These are phyloP conservation scores for Rhizopus microsporus DNA, from an alignment of 371 early-diverging fungal species.

Conservation along the genomic window DNA sequence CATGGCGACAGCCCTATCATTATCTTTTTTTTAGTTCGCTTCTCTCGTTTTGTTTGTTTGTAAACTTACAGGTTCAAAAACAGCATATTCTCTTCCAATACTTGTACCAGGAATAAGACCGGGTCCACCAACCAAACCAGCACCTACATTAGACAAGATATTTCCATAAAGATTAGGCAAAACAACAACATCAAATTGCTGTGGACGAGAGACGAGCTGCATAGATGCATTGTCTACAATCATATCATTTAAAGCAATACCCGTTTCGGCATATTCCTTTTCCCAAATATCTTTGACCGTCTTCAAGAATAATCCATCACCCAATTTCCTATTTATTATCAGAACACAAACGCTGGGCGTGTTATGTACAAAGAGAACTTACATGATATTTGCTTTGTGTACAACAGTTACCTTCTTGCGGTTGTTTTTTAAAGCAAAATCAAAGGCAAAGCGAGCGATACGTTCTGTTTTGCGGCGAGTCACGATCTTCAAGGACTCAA, in stretches of 20 bases:
- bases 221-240: slow-evolving; percentile 98
- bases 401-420: slow-evolving; percentile 97
- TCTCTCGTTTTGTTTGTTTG: not conserved
- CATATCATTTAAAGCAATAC: slow-evolving; percentile 94
- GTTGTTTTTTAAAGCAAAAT: slow-evolving; percentile 93
- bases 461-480: slow-evolving; percentile 94
- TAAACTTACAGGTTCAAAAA: slow-evolving; percentile 86
- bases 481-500: slow-evolving; percentile 96
- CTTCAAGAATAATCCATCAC: slow-evolving; percentile 95
- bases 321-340: slow-evolving; percentile 75
- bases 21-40: not conserved
- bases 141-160: slow-evolving; percentile 95
- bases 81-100: slow-evolving; percentile 93
- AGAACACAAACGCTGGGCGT: not conserved
- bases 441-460: slow-evolving; percentile 97
- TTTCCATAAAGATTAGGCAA: slow-evolving; percentile 98
- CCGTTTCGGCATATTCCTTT: slow-evolving; percentile 84
- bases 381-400: slow-evolving; percentile 99
- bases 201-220: slow-evolving; percentile 96
- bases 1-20: slow-evolving; percentile 86
- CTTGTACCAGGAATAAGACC: slow-evolving; percentile 95
- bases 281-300: slow-evolving; percentile 49
- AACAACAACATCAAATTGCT: slow-evolving; percentile 97
- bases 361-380: slow-evolving; percentile 18
- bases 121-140: slow-evolving; percentile 94